Evolutionary conservation across 139 green algal genomes (phyloP).

Genomic region (Dunaliella primolecta): DNA sequence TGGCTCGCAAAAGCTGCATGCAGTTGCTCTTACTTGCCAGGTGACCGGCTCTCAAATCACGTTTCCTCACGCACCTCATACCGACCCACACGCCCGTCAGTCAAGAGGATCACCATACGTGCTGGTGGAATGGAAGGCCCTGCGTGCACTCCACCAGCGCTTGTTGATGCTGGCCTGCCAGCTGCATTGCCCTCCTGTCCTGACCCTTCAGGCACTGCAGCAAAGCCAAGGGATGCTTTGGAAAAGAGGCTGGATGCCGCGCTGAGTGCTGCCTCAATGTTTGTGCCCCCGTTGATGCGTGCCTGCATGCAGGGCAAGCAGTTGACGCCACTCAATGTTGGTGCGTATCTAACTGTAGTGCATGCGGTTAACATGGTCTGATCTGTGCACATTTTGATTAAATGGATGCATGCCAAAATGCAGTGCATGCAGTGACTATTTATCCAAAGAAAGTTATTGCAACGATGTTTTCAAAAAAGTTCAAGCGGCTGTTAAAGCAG

Average conservation of each 20-base stretch:
- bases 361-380: too few relatives aligned
- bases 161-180: neutral
- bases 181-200: neutral
- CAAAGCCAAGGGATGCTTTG: neutral
- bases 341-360: too few relatives aligned
- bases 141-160: neutral
- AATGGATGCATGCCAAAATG: too few relatives aligned
- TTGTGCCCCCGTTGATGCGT: slow-evolving; percentile 79
- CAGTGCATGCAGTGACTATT: too few relatives aligned
- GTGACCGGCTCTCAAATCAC: too few relatives aligned
- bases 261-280: slow-evolving; percentile 42
- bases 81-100: slow-evolving; percentile 57
- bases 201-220: neutral
- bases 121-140: neutral
- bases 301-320: slow-evolving; percentile 38
- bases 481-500: too few relatives aligned
- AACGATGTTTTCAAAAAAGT: too few relatives aligned
- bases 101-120: slow-evolving; percentile 60
- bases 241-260: neutral
- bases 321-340: too few relatives aligned
- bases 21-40: too few relatives aligned
- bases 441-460: too few relatives aligned
- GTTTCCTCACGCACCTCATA: slow-evolving; percentile 17
- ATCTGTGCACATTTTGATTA: too few relatives aligned
- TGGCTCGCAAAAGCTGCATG: too few relatives aligned